Conservation (phyloP, 176 grass and related monocot species). For the Pontederia crassipes region DNA sequence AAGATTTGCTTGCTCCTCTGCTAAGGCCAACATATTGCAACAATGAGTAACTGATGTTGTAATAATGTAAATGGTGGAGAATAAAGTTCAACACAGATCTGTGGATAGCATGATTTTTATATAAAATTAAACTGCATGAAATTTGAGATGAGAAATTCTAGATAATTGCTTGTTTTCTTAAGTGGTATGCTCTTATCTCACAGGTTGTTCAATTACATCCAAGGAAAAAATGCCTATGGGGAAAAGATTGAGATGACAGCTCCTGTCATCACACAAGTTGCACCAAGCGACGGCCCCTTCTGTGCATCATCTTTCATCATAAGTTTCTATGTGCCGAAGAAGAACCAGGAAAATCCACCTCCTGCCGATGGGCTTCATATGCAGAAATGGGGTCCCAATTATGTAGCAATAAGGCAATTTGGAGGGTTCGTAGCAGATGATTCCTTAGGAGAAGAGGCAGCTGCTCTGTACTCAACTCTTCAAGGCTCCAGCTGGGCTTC, state of each 20-base stretch:
- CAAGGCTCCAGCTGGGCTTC: slow-evolving; percentile 59
- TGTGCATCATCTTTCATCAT: slow-evolving; percentile 65
- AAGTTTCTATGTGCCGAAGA: slow-evolving; percentile 74
- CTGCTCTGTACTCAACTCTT: slow-evolving; percentile 48
- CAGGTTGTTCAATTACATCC: slow-evolving; percentile 87
- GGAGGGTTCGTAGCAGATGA: slow-evolving; percentile 55
- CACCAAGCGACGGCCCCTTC: slow-evolving; percentile 67
- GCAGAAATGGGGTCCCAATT: slow-evolving; percentile 36
- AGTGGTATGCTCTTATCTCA: background rate
- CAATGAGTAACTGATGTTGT: no score
- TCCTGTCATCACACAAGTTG: slow-evolving; percentile 64
- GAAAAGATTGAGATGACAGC: slow-evolving; percentile 78
- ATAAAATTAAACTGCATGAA: no score
- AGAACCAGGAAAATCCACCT: slow-evolving; percentile 69
- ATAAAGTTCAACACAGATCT: no score
- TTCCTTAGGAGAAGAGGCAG: slow-evolving; percentile 44
- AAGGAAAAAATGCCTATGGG: slow-evolving; percentile 59
- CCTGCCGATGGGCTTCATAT: slow-evolving; percentile 45
- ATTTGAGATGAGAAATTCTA: background rate
- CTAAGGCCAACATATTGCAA: no score
- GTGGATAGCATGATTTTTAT: no score
- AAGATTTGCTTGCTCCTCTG: no score
- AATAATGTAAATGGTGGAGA: no score
- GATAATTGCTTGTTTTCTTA: background rate
- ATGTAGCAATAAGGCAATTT: slow-evolving; percentile 65